These are phyloP conservation scores for Colletotrichum aenigma DNA, from an alignment of 2,329 filamentous ascomycete species.

Conservation along the genomic window DNA sequence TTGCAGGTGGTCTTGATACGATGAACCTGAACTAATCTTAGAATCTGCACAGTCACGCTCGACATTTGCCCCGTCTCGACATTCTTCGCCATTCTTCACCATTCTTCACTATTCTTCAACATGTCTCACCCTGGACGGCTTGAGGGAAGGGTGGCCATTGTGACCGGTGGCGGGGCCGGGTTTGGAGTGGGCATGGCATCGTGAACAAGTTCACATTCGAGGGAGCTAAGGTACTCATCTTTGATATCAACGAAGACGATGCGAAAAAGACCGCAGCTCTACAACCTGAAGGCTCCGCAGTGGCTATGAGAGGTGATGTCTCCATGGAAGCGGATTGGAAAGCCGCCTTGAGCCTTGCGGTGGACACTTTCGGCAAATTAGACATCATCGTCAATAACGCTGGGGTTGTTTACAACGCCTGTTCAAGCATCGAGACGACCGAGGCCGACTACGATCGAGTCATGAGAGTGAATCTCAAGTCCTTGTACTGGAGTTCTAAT, in stretches of 20 bases:
- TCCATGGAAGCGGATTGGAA: not conserved
- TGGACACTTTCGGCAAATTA: not conserved
- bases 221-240: not conserved
- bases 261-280: not conserved
- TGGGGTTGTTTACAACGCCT: not conserved
- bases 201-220: not conserved
- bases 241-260: not conserved
- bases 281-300: not conserved
- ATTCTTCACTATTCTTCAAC: no score
- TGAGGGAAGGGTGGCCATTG: not conserved
- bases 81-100: no score
- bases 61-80: no score
- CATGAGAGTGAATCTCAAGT: not conserved
- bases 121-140: not conserved
- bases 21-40: accelerated
- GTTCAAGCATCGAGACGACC: not conserved
- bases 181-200: not conserved
- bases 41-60: not conserved
- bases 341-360: not conserved
- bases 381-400: not conserved
- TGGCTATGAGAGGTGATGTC: not conserved
- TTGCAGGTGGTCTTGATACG: not conserved
- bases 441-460: not conserved
- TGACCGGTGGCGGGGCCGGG: not conserved
- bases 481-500: not conserved